phyloP scores from a whole-genome alignment of 768 basidiomycete genomes.

The Mycena olivaceomarginata region DNA sequence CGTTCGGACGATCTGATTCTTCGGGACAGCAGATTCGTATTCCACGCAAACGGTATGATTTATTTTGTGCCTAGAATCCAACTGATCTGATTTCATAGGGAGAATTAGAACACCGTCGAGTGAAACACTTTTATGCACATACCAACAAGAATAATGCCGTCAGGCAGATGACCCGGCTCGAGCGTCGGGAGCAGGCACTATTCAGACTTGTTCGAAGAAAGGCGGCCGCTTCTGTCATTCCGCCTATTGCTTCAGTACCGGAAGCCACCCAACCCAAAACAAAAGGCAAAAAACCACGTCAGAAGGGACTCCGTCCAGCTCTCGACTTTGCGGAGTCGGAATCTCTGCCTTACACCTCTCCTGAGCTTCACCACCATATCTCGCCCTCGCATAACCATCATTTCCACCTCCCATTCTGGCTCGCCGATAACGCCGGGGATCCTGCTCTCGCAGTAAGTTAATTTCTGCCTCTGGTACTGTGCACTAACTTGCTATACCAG shows the following conservation, averaged over 20 bases:
- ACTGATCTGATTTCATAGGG: constrained; percentile 49
- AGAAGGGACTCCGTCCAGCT: background rate
- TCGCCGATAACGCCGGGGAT: background rate
- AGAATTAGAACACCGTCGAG: constrained; percentile 57
- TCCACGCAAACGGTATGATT: constrained; percentile 57
- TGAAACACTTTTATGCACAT: constrained; percentile 56
- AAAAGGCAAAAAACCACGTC: background rate
- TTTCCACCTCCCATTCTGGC: background rate
- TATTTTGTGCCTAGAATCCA: background rate
- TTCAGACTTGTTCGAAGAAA: background rate
- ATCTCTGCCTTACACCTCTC: constrained; percentile 25
- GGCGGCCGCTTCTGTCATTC: background rate
- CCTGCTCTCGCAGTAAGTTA: background rate
- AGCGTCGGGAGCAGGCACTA: constrained; percentile 33
- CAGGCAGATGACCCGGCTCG: constrained; percentile 48
- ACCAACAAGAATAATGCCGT: constrained; percentile 50
- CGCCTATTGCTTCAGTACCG: background rate
- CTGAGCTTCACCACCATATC: constrained; percentile 35
- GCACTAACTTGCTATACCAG: constrained; percentile 21
- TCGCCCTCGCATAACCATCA: constrained; percentile 28
- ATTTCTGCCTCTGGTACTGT: background rate
- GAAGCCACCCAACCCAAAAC: background rate
- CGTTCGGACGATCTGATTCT: constrained; percentile 42
- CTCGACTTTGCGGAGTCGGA: constrained; percentile 18
- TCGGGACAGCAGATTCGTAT: constrained; percentile 60